Conservation (phyloP, 805 yeast species). For the Pichia kluyveri region DNA sequence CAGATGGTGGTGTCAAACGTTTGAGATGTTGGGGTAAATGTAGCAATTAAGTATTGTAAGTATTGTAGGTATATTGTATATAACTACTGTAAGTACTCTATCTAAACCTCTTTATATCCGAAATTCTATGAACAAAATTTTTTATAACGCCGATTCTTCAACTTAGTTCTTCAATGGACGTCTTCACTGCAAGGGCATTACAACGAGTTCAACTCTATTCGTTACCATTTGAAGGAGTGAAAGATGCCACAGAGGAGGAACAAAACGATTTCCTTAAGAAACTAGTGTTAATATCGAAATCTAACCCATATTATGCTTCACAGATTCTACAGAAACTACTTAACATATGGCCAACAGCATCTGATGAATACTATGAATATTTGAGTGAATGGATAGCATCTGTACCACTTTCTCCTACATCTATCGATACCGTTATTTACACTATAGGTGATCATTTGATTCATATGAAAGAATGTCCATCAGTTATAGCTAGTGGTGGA, state of each 20-base stretch:
- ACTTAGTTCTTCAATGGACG: constrained; percentile 13
- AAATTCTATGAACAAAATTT: too few species aligned
- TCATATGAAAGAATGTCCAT: constrained; percentile 50
- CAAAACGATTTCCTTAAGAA: constrained; percentile 12
- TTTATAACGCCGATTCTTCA: background rate
- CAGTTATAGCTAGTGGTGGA: constrained; percentile 60
- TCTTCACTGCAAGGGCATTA: constrained; percentile 15
- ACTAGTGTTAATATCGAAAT: constrained; percentile 17
- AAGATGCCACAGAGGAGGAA: constrained; percentile 13
- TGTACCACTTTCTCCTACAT: constrained; percentile 28
- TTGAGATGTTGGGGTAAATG: constrained; percentile 67
- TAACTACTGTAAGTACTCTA: too few species aligned
- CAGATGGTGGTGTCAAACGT: constrained; percentile 96
- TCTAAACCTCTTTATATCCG: too few species aligned
- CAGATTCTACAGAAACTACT: constrained; percentile 36
- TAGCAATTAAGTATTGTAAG: background rate
- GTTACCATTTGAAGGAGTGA: background rate
- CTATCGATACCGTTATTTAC: constrained; percentile 31
- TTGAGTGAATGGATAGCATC: constrained; percentile 30
- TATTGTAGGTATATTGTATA: too few species aligned
- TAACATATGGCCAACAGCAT: constrained; percentile 21
- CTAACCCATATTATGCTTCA: constrained; percentile 47
- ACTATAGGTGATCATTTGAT: constrained; percentile 14
- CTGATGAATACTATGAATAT: constrained; percentile 31
- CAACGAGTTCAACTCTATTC: constrained; percentile 24